Base-by-base conservation (phyloP, 495 filamentous ascomycete genomes). In the Penicillium pancosmium region DNA sequence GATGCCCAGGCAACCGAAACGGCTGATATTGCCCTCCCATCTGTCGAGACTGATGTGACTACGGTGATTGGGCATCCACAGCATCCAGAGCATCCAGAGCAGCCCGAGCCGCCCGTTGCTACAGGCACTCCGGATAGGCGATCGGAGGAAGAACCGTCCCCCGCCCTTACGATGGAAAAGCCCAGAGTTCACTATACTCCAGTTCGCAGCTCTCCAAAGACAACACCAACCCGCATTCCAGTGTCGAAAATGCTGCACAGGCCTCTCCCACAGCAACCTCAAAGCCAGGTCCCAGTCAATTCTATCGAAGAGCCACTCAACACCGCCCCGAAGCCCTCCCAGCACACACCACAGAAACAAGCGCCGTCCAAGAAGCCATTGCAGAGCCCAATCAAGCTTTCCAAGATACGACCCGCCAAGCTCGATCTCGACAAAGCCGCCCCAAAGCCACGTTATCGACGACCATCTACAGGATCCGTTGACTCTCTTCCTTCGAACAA, bases 311-410 rank as follows among this genome's bases (percentile, higher is more conserved):
- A 27, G 11, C 21, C 47, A 3, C 23, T 16, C n/a, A 19, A 50
- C 1, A 12, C 18, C 12, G 9, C 19, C 23, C 10, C 21, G 12
- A 27, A 50, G 9, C 47, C 21, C 9, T 33, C 35, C 5, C 48
- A 65, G 44, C 59, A 55, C 1, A 18, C 34, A n/a, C 38, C 48
- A 27, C 49, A 46, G 3, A 16, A 43, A 21, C 53, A 63, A 11
- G 33, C 12, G 8, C 49, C 64, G 19, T 50, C 65, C 1, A 69
- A 65, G 36, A 69, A 72, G 40, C 74, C 68, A 13, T 50, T 78
- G 19, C 71, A 78, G 31, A 78, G 76, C 23, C 76, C 76, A 2
- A 78, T 78, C 33, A 78, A 76, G 38, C 68, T 78, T 11, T 69
- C 69, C 18, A 73, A 71, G 52, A 27, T 18, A 5, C 69, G 73